phyloP scores from a whole-genome alignment of 768 basidiomycete genomes.

The Tremella fuciformis region DNA sequence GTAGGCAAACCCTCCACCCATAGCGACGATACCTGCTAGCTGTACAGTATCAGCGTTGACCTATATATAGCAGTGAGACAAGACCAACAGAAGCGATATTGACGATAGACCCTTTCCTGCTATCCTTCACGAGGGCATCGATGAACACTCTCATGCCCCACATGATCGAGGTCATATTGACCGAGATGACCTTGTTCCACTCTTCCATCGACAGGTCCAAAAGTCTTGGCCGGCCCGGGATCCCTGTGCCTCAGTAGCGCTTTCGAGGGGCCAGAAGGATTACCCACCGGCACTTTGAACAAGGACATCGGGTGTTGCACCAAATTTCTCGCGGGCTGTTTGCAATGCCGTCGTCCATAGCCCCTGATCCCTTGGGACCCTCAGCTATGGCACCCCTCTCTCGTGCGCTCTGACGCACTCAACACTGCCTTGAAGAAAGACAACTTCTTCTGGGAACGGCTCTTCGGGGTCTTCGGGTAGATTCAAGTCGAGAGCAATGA shows the following conservation, averaged over 20 bases:
- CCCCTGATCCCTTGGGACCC: not conserved
- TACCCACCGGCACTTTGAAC: slow-evolving; percentile 14
- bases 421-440: slow-evolving; percentile 7
- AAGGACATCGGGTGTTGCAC: slow-evolving; percentile 4
- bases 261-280: not conserved
- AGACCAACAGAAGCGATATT: slow-evolving; percentile 11
- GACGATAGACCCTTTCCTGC: slow-evolving; percentile 4
- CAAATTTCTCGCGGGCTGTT: not conserved
- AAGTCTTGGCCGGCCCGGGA: slow-evolving; percentile 6
- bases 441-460: slow-evolving; percentile 5
- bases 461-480: slow-evolving; percentile 7
- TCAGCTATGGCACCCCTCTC: not conserved
- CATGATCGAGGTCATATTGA: slow-evolving; percentile 9
- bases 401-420: not conserved
- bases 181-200: slow-evolving; percentile 7
- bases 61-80: not conserved
- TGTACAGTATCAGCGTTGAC: not conserved
- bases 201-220: slow-evolving; percentile 5
- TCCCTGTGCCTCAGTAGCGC: not conserved
- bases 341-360: not conserved
- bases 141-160: slow-evolving; percentile 11
- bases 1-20: slow-evolving; percentile 16
- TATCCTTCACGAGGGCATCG: not conserved
- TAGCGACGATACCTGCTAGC: slow-evolving; percentile 3
- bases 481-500: not conserved